These are phyloP conservation scores for Yamadazyma friedrichii DNA, from an alignment of 1,139 yeast genomes.

Conservation along the genomic window DNA sequence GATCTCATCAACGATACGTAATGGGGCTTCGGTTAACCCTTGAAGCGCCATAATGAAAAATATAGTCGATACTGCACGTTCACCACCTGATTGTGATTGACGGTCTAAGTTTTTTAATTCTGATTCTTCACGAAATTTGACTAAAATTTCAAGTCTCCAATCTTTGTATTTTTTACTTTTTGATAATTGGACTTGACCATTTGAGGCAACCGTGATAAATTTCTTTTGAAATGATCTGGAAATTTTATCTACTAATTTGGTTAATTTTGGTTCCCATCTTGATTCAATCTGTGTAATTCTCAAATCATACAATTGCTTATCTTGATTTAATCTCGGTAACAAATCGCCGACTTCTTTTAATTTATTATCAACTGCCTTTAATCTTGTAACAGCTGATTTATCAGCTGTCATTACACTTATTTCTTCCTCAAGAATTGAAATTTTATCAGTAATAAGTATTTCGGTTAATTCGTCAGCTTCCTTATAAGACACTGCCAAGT, in stretches of 20 bases:
- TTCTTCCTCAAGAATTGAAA: constrained; percentile 38
- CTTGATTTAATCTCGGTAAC: constrained; percentile 33
- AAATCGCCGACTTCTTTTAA: constrained; percentile 27
- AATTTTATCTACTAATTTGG: constrained; percentile 48
- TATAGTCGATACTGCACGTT: constrained; percentile 92
- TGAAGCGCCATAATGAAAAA: constrained; percentile 88
- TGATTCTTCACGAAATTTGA: constrained; percentile 78
- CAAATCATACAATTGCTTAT: constrained; percentile 24
- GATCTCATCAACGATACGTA: constrained; percentile 94
- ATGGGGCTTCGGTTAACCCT: constrained; percentile 87
- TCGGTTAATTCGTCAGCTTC: constrained; percentile 44
- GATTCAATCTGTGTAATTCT: constrained; percentile 39
- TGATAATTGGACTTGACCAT: constrained; percentile 70
- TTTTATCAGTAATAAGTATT: constrained; percentile 27
- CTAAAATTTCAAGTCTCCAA: constrained; percentile 85
- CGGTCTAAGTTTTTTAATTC: constrained; percentile 70
- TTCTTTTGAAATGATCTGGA: constrained; percentile 63
- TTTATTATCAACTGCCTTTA: constrained; percentile 30
- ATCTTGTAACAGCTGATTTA: constrained; percentile 32
- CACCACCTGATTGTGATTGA: constrained; percentile 96
- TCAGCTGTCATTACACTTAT: constrained; percentile 39
- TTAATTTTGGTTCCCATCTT: constrained; percentile 61
- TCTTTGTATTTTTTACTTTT: constrained; percentile 57
- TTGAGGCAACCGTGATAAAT: constrained; percentile 77
- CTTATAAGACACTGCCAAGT: constrained; percentile 44